These are phyloP conservation scores for Chaetoceros muelleri DNA, from an alignment of 108 stramenopile species.

Conservation along the genomic window DNA sequence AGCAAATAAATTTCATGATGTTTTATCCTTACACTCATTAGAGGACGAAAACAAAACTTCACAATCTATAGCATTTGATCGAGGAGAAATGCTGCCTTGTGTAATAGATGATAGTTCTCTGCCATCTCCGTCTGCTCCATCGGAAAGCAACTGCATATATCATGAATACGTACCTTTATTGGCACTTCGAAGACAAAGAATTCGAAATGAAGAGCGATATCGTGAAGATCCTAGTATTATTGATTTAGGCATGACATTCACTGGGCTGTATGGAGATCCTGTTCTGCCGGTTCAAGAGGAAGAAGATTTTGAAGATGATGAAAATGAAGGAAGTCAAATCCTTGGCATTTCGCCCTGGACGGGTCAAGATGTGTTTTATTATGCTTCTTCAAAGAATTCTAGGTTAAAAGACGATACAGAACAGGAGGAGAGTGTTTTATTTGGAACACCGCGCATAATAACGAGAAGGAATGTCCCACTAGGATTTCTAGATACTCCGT, in stretches of 20 bases:
- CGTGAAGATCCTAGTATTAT: slow-evolving; percentile 75
- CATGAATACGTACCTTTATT: slow-evolving; percentile 55
- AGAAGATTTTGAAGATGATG: slow-evolving; percentile 31
- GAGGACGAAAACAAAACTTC: background rate
- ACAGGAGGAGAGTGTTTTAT: background rate
- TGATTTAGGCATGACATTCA: slow-evolving; percentile 43
- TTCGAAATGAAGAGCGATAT: slow-evolving; percentile 71
- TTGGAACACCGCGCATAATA: slow-evolving; percentile 26
- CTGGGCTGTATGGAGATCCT: slow-evolving; percentile 29
- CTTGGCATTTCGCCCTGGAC: background rate
- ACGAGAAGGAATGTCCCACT: slow-evolving; percentile 46
- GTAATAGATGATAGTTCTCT: background rate
- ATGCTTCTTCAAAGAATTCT: background rate
- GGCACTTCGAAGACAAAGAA: slow-evolving; percentile 59
- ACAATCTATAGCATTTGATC: background rate
- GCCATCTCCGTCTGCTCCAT: background rate
- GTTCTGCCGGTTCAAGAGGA: slow-evolving; percentile 15
- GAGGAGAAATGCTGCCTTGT: background rate
- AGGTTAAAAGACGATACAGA: too few relatives aligned
- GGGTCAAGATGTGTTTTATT: background rate
- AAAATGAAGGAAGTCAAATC: slow-evolving; percentile 17
- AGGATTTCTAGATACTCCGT: slow-evolving; percentile 71
- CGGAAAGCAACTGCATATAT: too few relatives aligned
- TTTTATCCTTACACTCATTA: background rate
- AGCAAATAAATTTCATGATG: background rate